phyloP scores from a whole-genome alignment of 495 filamentous ascomycete genomes.

The Pyronema domesticum region DNA sequence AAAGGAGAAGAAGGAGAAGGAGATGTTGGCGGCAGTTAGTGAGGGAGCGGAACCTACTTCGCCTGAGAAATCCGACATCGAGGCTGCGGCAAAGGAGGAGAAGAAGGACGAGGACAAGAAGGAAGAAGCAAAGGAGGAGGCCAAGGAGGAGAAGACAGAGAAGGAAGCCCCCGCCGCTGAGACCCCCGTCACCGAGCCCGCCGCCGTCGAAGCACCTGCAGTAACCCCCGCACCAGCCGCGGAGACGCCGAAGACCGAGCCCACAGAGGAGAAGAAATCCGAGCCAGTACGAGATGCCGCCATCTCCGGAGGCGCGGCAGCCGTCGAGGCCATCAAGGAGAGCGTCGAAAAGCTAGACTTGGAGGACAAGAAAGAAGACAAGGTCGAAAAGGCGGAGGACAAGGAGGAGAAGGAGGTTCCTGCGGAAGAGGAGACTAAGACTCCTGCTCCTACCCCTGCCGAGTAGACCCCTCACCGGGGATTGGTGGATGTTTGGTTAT shows the following conservation, averaged over 20 bases:
- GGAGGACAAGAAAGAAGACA: not conserved
- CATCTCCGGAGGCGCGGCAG: not conserved
- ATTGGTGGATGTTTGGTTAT: no score
- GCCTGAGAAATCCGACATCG: not conserved
- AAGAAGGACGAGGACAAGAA: conserved; percentile 10
- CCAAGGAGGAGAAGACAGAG: conserved; percentile 4
- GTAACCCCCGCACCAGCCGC: conserved; percentile 1
- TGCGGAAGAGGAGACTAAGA: not conserved
- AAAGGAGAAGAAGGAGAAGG: not conserved
- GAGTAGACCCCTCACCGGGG: not conserved
- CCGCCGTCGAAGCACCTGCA: not conserved
- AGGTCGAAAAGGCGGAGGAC: not conserved
- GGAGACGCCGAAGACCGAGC: not conserved
- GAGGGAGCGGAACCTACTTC: conserved; percentile 9
- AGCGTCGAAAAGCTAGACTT: conserved; percentile 3
- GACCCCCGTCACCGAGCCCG: not conserved
- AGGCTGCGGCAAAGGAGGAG: conserved; percentile 1
- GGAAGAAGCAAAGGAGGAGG: conserved; percentile 1
- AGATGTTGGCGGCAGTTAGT: conserved; percentile 18
- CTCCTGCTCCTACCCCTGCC: not conserved
- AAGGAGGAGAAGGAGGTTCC: not conserved
- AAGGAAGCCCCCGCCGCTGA: conserved; percentile 1
- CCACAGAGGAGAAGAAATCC: not conserved
- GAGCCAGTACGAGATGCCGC: conserved; percentile 4
- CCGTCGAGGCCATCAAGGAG: not conserved